Base-by-base conservation (phyloP, 371 early-diverging fungal genomes). In the Dinochytrium kinnereticum region DNA sequence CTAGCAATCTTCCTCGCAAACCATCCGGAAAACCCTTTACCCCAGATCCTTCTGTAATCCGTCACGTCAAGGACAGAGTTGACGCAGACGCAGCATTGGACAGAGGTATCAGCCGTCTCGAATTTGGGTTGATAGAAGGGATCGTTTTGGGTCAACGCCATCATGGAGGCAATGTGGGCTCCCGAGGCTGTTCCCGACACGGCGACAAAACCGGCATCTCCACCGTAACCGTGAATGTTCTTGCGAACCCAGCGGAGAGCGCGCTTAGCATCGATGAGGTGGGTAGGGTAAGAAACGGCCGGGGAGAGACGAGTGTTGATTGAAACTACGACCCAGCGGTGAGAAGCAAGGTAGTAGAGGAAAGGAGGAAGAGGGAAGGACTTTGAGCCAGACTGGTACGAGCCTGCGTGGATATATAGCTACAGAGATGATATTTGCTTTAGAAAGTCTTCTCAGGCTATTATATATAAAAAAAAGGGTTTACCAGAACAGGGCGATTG, bases 201-300 rank as follows among this genome's bases (percentile, higher is more conserved):
- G 1, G 89, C 82, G 64, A 92, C 77, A 59, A 88, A 90, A 36
- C 82, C 64, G 0, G 91, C 89, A 67, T 91, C 86, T 26, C 93
- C 93, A 31, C 91, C 91, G 80, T 85, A 91, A 0, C 73, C 74
- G 37, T 75, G 70, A 68, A 91, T 90, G 64, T 85, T 86, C 36
- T 78, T 73, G 76, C 87, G 89, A 50, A 90, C 75, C 91, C 92
- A 92, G 24, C 93, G 85, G 31, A 92, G 72, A 31, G 92, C 90
- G 5, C 93, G 87, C 69, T 92, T 92, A 36, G 88, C 87, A 75
- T 92, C 92, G 15, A 85, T 81, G 53, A 93, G 76, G 70, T 91
- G 93, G 17, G 84, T 80, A 5, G 91, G 90, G 71, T 90, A 91
- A 10, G 84, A 74, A 28, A 81, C 82, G 33, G 78, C 76, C 13